These are phyloP conservation scores for Serendipita sp. DNA, from an alignment of 768 basidiomycete species.

Conservation along the genomic window DNA sequence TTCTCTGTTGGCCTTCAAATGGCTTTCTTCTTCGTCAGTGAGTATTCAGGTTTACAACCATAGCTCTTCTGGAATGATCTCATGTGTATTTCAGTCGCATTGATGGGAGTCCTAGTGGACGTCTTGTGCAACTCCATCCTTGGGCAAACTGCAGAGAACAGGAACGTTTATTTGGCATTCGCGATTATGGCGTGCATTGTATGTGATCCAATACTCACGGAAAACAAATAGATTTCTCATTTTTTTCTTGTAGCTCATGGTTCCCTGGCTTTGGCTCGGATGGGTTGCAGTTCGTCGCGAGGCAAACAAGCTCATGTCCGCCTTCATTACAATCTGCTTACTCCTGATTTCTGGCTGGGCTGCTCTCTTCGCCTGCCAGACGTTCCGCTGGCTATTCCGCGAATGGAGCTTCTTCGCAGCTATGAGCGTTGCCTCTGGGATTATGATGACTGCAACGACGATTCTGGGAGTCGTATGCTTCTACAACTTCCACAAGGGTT, in stretches of 20 bases:
- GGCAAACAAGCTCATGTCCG: slow-evolving; percentile 37
- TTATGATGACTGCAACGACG: slow-evolving; percentile 39
- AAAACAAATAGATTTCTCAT: not conserved
- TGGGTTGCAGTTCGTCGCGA: slow-evolving; percentile 67
- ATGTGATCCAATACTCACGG: slow-evolving; percentile 19
- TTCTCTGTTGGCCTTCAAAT: slow-evolving; percentile 61
- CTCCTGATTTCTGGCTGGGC: slow-evolving; percentile 55
- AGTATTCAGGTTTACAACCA: not conserved
- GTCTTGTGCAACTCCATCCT: slow-evolving; percentile 54
- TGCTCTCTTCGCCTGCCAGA: slow-evolving; percentile 52
- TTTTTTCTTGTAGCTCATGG: slow-evolving; percentile 31
- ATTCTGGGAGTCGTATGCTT: slow-evolving; percentile 51
- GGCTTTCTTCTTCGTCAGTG: slow-evolving; percentile 55
- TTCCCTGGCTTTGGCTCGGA: slow-evolving; percentile 57
- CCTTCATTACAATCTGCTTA: slow-evolving; percentile 46
- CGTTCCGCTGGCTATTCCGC: slow-evolving; percentile 63
- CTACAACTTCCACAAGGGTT: slow-evolving; percentile 63
- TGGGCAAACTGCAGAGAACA: slow-evolving; percentile 32
- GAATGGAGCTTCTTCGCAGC: slow-evolving; percentile 62
- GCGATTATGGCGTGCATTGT: slow-evolving; percentile 45
- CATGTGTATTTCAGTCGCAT: slow-evolving; percentile 22
- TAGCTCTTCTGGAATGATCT: not conserved
- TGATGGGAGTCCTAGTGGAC: slow-evolving; percentile 64
- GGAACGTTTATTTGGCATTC: slow-evolving; percentile 36
- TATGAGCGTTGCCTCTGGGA: slow-evolving; percentile 41